These are phyloP conservation scores for Xylaria arbuscula DNA, from an alignment of 2,329 filamentous ascomycete species.

Conservation along the genomic window DNA sequence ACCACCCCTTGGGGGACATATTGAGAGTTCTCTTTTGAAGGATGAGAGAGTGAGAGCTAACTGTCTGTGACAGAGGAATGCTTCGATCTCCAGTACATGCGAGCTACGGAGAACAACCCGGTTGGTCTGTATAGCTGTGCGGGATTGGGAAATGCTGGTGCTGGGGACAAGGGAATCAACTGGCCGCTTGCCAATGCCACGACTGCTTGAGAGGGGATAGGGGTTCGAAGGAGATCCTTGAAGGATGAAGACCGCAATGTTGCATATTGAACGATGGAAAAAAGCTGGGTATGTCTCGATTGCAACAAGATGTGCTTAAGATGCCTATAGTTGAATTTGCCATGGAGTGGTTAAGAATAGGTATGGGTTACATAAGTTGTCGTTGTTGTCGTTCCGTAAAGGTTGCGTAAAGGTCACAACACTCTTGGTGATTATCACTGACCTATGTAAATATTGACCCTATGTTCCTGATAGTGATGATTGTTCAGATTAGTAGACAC, in stretches of 20 bases:
- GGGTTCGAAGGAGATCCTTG: background rate
- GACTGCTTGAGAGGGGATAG: constrained; percentile 23
- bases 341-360: too few species aligned
- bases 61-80: constrained; percentile 51
- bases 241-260: background rate
- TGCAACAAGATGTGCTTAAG: background rate
- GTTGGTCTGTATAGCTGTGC: constrained; percentile 56
- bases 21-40: background rate
- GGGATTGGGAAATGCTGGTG: constrained; percentile 54
- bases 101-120: constrained; percentile 55
- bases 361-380: too few species aligned
- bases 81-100: constrained; percentile 56
- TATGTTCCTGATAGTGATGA: too few species aligned
- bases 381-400: too few species aligned
- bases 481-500: constrained; percentile 3
- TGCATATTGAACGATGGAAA: background rate
- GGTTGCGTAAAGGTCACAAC: too few species aligned
- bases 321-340: background rate
- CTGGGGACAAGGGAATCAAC: constrained; percentile 56
- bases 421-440: too few species aligned
- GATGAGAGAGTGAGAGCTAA: background rate
- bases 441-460: too few species aligned
- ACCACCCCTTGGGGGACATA: background rate
- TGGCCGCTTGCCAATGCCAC: constrained; percentile 52
- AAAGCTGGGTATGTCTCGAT: background rate